phyloP scores from a whole-genome alignment of 1,139 yeast genomes.

The Yamadazyma epiphylla region DNA sequence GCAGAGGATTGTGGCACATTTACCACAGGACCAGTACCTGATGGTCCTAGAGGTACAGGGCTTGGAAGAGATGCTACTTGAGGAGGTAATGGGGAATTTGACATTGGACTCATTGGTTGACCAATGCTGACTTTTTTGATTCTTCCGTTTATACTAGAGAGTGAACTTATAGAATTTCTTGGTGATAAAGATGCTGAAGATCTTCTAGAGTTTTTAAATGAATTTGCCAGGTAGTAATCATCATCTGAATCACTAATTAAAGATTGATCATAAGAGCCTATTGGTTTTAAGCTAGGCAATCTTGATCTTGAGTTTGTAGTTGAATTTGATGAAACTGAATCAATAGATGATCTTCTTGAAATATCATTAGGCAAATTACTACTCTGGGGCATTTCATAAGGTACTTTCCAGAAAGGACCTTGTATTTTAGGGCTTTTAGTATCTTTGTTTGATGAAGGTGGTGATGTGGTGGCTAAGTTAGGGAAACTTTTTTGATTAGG shows the following conservation, averaged over 20 bases:
- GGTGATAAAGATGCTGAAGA: slow-evolving; percentile 38
- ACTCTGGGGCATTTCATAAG: slow-evolving; percentile 44
- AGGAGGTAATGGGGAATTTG: slow-evolving; percentile 5
- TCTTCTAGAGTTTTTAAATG: slow-evolving; percentile 15
- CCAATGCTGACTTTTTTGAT: slow-evolving; percentile 21
- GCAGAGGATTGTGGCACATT: neutral
- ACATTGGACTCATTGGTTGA: slow-evolving; percentile 4
- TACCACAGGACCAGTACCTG: too few relatives aligned
- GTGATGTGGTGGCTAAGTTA: slow-evolving; percentile 8
- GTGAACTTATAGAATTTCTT: slow-evolving; percentile 40
- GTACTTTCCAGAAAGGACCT: slow-evolving; percentile 51
- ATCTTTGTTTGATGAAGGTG: slow-evolving; percentile 12
- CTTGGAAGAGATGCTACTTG: neutral
- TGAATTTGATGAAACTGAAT: slow-evolving; percentile 23
- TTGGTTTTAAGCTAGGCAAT: slow-evolving; percentile 27
- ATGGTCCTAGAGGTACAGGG: too few relatives aligned
- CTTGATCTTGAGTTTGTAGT: slow-evolving; percentile 22
- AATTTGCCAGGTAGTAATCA: slow-evolving; percentile 33
- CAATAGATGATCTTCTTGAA: slow-evolving; percentile 34
- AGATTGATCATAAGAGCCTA: slow-evolving; percentile 15
- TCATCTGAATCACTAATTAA: slow-evolving; percentile 37
- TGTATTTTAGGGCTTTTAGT: slow-evolving; percentile 34
- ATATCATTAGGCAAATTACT: slow-evolving; percentile 7
- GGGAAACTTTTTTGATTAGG: slow-evolving; percentile 3
- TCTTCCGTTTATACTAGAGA: slow-evolving; percentile 46